Evolutionary conservation across 108 stramenopile genomes (phyloP), one percentile per base, ranked within the genome.

Genomic region (Skeletonema grethae): DNA sequence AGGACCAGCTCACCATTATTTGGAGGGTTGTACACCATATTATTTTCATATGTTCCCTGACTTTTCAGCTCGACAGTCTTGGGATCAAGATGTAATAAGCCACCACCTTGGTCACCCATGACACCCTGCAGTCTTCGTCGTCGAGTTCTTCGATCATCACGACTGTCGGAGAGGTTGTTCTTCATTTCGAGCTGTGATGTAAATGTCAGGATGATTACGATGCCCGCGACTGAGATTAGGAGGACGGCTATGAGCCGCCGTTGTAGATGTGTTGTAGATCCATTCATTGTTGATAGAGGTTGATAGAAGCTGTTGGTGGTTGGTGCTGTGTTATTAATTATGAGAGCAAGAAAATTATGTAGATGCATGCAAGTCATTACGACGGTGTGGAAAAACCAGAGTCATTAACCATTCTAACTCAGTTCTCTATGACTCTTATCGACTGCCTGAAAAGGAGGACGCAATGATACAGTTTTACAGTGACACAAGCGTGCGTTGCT

Each of bases 41-140:
- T 53, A 24, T 53, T 48, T 2, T 18, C 7, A 18, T 18, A 48
- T 0, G 50, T 20, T 43, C 41, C 41, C 5, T 43, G 36, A 9
- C 15, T 15, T n/a, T 43, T 43, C 4, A 43, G 15, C 41, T 43
- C 41, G 35, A 61, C 30, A 36, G 60, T 61, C 32, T 61, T 61
- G 60, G 60, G 60, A 36, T 61, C 60, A 53, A 53, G 50, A 53
- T 18, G 13, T 0, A 31, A 24, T 9, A 57, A 29, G 13, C 56
- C 28, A 57, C 28, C 56, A 18, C 28, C 25, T 34, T 30, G 18
- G 8, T 61, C 22, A 24, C 60, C 60, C 38, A 35, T 61, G 30
- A 36, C 57, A 28, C 57, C 30, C 30, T 32, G 60, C 31, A 36
- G 7, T 24, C 30, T 32, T 35, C 60, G 60, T 39, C 38, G 32